These are phyloP conservation scores for Epichloe sibirici DNA, from an alignment of 2,329 filamentous ascomycete species.

Conservation along the genomic window DNA sequence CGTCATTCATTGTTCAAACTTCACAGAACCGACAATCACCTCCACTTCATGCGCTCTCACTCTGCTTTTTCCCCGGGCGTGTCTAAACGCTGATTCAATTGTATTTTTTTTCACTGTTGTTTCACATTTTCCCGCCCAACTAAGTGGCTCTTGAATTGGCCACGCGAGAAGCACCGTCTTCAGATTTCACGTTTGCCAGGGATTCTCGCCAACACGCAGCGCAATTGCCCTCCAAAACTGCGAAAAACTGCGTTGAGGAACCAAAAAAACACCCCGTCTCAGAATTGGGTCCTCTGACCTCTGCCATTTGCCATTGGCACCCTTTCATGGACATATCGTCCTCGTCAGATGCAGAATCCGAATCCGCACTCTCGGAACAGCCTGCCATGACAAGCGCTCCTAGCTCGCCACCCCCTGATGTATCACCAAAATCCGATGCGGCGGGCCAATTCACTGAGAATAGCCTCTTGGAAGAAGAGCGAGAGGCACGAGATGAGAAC, in stretches of 20 bases:
- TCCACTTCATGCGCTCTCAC: slow-evolving; percentile 1
- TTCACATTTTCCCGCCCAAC: neutral
- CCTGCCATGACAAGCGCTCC: slow-evolving; percentile 22
- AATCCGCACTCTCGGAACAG: slow-evolving; percentile 14
- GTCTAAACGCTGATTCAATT: neutral
- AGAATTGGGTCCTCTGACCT: neutral
- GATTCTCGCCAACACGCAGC: neutral
- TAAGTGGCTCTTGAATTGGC: no score
- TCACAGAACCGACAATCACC: neutral
- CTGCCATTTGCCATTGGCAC: neutral
- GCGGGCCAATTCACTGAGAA: slow-evolving; percentile 12
- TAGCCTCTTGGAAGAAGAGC: slow-evolving; percentile 24
- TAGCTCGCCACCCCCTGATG: slow-evolving; percentile 24
- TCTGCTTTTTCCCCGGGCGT: neutral
- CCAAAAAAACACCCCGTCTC: neutral
- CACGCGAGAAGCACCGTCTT: neutral
- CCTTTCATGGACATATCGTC: slow-evolving; percentile 18
- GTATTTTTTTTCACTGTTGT: neutral
- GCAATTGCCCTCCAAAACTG: neutral
- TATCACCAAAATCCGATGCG: slow-evolving; percentile 9
- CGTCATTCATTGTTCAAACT: neutral
- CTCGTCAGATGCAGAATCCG: slow-evolving; percentile 20
- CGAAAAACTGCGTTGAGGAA: neutral
- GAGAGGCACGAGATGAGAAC: slow-evolving; percentile 22
- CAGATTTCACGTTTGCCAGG: neutral